Conservation (phyloP, 73 alveolate species). For the Tetrahymena malaccensis region DNA sequence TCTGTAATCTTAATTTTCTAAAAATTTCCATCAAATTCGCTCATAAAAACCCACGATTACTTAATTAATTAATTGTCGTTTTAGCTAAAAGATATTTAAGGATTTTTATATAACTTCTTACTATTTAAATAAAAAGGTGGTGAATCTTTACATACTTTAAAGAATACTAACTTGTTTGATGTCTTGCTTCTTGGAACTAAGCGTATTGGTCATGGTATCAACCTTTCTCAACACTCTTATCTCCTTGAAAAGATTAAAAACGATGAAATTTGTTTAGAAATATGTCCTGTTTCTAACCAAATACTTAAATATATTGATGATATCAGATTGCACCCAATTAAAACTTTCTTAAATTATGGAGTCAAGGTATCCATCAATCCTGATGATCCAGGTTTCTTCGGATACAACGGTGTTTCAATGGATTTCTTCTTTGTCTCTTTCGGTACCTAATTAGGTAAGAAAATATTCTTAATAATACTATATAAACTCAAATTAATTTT, state of each 20-base stretch:
- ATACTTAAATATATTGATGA: constrained; percentile 43
- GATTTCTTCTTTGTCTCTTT: constrained; percentile 24
- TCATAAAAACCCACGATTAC: neutral
- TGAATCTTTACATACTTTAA: neutral
- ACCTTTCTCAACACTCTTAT: neutral
- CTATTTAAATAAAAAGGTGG: neutral
- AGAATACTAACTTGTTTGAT: constrained; percentile 30
- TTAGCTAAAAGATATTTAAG: neutral
- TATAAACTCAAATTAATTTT: neutral
- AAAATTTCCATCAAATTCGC: neutral
- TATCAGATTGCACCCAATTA: constrained; percentile 54
- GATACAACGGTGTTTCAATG: constrained; percentile 48
- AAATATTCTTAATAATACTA: neutral
- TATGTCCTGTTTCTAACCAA: constrained; percentile 41
- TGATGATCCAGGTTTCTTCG: constrained; percentile 65
- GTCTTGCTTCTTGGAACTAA: constrained; percentile 51
- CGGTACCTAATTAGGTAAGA: neutral
- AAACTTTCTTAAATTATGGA: constrained; percentile 41
- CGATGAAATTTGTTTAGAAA: constrained; percentile 6
- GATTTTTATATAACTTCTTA: neutral
- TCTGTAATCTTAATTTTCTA: neutral
- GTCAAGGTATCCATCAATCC: constrained; percentile 49
- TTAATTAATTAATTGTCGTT: neutral
- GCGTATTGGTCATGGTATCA: constrained; percentile 53
- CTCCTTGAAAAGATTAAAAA: neutral